These are phyloP conservation scores for Kodamaea hsintzibuensis DNA, from an alignment of 805 yeast species.

Conservation along the genomic window DNA sequence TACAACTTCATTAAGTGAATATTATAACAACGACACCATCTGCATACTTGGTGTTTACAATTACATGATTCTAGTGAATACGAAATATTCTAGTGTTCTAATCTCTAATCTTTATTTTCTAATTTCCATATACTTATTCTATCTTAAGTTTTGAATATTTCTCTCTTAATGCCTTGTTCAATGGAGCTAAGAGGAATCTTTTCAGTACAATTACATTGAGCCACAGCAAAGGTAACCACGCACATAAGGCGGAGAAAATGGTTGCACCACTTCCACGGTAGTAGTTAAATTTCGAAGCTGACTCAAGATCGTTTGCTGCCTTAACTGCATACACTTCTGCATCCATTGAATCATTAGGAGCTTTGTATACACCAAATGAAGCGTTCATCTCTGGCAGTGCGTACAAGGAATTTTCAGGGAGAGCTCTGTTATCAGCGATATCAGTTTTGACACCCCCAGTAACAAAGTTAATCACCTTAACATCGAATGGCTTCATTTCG, in stretches of 20 bases:
- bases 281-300: neutral
- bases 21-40: too few relatives aligned
- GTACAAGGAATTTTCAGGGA: conserved; percentile 58
- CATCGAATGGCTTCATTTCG: conserved; percentile 73
- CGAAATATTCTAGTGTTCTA: too few relatives aligned
- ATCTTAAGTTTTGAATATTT: neutral
- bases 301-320: conserved; percentile 48
- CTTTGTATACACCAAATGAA: conserved; percentile 51
- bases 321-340: conserved; percentile 56
- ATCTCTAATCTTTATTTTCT: too few relatives aligned
- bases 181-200: neutral
- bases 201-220: neutral
- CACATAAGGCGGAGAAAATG: neutral
- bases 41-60: too few relatives aligned
- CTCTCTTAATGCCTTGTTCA: neutral
- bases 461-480: conserved; percentile 63
- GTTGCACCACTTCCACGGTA: conserved; percentile 7
- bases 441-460: conserved; percentile 78
- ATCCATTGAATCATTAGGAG: conserved; percentile 59
- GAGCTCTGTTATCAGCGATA: conserved; percentile 58
- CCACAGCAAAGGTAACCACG: neutral
- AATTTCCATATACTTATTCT: too few relatives aligned
- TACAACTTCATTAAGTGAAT: too few relatives aligned
- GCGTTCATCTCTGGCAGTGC: conserved; percentile 50
- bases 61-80: too few relatives aligned